These are phyloP conservation scores for Penicillium steckii DNA, from an alignment of 495 filamentous ascomycete species.

Conservation along the genomic window DNA sequence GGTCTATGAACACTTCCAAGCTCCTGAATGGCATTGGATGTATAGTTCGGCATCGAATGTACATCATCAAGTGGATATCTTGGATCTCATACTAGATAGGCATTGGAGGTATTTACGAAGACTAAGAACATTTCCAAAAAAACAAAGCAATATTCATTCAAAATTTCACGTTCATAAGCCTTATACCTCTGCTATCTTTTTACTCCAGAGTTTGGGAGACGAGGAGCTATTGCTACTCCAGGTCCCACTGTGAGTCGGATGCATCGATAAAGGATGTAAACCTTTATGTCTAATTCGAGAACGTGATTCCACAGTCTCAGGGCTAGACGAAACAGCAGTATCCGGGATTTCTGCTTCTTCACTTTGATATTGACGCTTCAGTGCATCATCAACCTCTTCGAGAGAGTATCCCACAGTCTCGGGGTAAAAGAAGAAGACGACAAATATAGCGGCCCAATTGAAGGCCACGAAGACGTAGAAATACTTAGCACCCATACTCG, in stretches of 20 bases:
- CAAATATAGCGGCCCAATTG: constrained; percentile 43
- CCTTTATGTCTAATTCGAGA: constrained; percentile 13
- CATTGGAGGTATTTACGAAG: not conserved
- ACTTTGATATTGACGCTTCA: constrained; percentile 21
- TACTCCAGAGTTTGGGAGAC: constrained; percentile 10
- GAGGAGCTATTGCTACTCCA: constrained; percentile 14
- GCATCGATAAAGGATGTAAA: constrained; percentile 20
- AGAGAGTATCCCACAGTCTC: constrained; percentile 54
- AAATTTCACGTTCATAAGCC: not conserved
- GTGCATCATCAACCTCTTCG: constrained; percentile 53
- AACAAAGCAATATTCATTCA: not conserved
- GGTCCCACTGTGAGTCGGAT: constrained; percentile 11
- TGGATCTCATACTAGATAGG: no score
- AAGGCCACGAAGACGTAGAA: constrained; percentile 56
- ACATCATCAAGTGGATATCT: no score
- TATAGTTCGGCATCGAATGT: no score
- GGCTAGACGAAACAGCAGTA: not conserved
- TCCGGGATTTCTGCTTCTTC: constrained; percentile 5
- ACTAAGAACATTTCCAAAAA: not conserved
- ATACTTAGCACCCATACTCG: constrained; percentile 45
- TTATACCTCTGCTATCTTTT: constrained; percentile 12
- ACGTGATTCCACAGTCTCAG: constrained; percentile 1
- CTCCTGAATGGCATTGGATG: no score
- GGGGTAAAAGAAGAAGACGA: constrained; percentile 49
- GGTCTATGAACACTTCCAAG: no score